Conservation (phyloP, 257 asterid genomes). For the Vinca minor region DNA sequence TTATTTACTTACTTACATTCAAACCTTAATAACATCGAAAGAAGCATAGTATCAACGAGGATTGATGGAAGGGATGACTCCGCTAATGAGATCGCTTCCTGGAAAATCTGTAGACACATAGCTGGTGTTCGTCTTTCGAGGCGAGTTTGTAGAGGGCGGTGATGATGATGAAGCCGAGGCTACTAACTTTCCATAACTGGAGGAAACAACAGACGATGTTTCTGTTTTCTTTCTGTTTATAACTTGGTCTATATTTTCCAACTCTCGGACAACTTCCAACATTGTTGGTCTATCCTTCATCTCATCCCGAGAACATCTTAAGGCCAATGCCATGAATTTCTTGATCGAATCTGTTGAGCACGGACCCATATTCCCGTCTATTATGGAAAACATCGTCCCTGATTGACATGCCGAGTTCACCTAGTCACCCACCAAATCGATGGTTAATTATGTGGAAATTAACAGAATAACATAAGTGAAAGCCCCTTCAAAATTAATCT, state of each 20-base stretch:
- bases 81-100: constrained; percentile 57
- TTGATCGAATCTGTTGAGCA: constrained; percentile 51
- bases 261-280: constrained; percentile 71
- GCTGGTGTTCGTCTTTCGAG: constrained; percentile 30
- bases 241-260: constrained; percentile 45
- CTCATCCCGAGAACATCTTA: constrained; percentile 58
- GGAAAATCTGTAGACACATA: constrained; percentile 28
- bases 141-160: constrained; percentile 21
- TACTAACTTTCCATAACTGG: not conserved
- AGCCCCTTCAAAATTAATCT: not conserved
- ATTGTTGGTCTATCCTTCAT: constrained; percentile 57
- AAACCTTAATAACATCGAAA: not conserved
- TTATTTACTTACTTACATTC: not conserved
- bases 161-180: too few species aligned
- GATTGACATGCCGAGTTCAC: constrained; percentile 55
- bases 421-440: constrained; percentile 28
- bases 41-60: constrained; percentile 37
- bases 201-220: too few species aligned
- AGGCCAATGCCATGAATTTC: constrained; percentile 54
- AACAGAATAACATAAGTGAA: too few species aligned
- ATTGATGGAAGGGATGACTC: constrained; percentile 33
- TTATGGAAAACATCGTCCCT: constrained; percentile 50
- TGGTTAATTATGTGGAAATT: too few species aligned
- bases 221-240: constrained; percentile 27
- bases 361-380: constrained; percentile 68